These are phyloP conservation scores for Fusarium praegraminearum DNA, from an alignment of 2,329 filamentous ascomycete species.

Conservation along the genomic window DNA sequence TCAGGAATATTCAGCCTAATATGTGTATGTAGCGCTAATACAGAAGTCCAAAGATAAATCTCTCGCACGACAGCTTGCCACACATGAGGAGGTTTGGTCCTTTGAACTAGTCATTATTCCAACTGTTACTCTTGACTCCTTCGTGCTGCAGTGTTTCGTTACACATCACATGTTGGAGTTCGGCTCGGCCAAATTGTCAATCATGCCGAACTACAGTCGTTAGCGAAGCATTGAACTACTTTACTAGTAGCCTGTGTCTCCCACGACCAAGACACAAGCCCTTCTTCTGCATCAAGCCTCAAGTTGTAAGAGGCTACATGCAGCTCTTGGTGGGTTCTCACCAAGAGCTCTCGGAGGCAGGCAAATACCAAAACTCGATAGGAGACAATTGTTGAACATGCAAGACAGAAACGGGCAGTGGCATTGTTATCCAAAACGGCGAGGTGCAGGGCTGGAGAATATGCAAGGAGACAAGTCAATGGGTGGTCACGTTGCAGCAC, in stretches of 20 bases:
- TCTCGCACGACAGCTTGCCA: neutral
- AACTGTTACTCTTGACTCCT: neutral
- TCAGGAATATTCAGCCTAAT: neutral
- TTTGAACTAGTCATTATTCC: neutral
- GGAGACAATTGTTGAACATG: constrained; percentile 5
- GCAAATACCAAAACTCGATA: constrained; percentile 2
- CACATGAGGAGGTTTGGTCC: neutral
- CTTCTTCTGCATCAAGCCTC: neutral
- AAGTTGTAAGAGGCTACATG: neutral
- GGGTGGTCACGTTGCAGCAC: constrained; percentile 32
- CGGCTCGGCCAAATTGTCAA: neutral
- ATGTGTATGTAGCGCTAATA: neutral
- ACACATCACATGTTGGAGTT: neutral
- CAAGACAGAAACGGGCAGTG: constrained; percentile 13
- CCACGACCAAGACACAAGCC: neutral
- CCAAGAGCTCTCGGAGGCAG: neutral
- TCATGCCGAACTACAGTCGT: neutral
- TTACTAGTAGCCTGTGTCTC: neutral
- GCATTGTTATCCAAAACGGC: constrained; percentile 32
- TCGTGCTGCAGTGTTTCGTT: neutral
- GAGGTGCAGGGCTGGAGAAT: constrained; percentile 28
- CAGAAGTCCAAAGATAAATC: too few species aligned
- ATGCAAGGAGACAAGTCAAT: constrained; percentile 27
- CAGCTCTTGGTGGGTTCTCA: neutral
- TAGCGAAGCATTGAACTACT: neutral